Evolutionary conservation across 202 grass and related monocot genomes (phyloP), one percentile per base, ranked within the genome.

Genomic region (Carex arenaria): DNA sequence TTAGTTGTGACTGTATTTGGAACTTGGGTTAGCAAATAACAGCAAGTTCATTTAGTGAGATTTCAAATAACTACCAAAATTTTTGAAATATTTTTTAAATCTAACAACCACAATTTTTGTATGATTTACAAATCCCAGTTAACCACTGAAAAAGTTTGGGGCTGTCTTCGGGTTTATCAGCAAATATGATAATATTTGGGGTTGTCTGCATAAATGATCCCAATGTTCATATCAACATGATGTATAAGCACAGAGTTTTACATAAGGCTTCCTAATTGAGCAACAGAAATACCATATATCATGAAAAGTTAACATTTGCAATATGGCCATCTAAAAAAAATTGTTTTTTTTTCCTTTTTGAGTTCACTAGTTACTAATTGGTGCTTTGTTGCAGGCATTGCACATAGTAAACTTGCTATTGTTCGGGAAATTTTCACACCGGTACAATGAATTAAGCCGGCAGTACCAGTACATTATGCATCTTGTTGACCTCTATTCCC

Each of bases 401-500:
- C 94, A 90, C 82, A 13, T 93, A 85, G 26, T 87, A 13, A 93
- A 93, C 38, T 72, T 94, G 59, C 40, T 91, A 22, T 84, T 88
- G 2, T 91, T 88, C 8, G 90, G 94, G 0, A 2, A 56, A 23
- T 90, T 97, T 38, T 84, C 85, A 0, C 18, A 66, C 3, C 61
- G 79, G 22, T 94, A 97, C 67, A 75, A 94, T 0, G 88, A 97
- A 4, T 63, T 85, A 7, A 90, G 28, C 64, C 84, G 83, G 4
- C 88, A 81, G 57, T 97, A 92, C 79, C 88, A 81, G 34, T 87
- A 83, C 6, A 80, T 85, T 28, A 84, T 97, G 91, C 88, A 83
- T 43, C 90, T 97, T 10, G 85, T 91, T 38, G 88, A 91, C 4
- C 88, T 97, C 60, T 97, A 97, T 43, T 79, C 84, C 5, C 91